A percentile compares a stretch with the other conserved stretches of the same genome.
Evolutionary conservation across 768 basidiomycete genomes (phyloP).

Genomic region (Termitomyces sp.): DNA sequence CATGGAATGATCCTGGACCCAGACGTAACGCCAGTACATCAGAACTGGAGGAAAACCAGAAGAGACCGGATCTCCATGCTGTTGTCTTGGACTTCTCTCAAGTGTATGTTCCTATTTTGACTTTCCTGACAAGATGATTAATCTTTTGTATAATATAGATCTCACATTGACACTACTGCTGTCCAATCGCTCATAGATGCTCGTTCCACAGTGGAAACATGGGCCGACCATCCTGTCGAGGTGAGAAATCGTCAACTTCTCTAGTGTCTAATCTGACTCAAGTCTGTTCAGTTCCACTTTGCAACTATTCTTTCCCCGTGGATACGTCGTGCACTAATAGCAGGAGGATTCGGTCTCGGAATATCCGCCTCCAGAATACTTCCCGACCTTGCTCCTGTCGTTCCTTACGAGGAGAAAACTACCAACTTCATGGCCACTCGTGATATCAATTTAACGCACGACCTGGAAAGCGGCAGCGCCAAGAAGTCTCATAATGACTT

Average conservation of each 20-base stretch:
- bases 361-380: conserved; percentile 30
- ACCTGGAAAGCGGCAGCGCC: conserved; percentile 27
- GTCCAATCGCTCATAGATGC: conserved; percentile 90
- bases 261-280: neutral
- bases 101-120: conserved; percentile 44
- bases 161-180: conserved; percentile 88
- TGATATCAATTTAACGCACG: conserved; percentile 19
- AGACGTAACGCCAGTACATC: conserved; percentile 35
- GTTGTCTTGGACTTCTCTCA: conserved; percentile 88
- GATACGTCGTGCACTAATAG: conserved; percentile 84
- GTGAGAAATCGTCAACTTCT: conserved; percentile 25
- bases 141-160: conserved; percentile 31
- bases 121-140: neutral
- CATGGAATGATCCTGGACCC: conserved; percentile 94
- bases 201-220: conserved; percentile 81
- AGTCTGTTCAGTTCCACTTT: conserved; percentile 76
- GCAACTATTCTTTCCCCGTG: conserved; percentile 88
- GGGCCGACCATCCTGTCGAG: conserved; percentile 73
- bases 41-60: conserved; percentile 43
- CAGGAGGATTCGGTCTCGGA: conserved; percentile 89
- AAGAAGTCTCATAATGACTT: conserved; percentile 22
- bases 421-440: conserved; percentile 19
- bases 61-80: conserved; percentile 69
- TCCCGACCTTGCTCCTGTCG: conserved; percentile 71
- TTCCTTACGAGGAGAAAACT: conserved; percentile 50